Evolutionary conservation across 306 rosid genomes (phyloP), one percentile per base, ranked within the genome.

Genomic region (Fagus sylvatica): DNA sequence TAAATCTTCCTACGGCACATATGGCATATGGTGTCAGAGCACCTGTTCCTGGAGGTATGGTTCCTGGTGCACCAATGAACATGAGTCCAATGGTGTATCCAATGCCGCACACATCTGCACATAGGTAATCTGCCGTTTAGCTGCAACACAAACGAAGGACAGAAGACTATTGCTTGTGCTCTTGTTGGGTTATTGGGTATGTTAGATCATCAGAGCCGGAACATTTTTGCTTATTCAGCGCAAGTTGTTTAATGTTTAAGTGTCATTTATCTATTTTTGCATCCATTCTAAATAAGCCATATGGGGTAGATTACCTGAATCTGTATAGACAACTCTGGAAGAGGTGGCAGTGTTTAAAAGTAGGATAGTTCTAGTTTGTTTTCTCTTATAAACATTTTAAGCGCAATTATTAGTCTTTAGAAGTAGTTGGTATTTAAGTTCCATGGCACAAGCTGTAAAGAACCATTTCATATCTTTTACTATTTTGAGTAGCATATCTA

Each of bases 1-100:
- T 92, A 72, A 94, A 87, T 78, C 91, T 94, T 46, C 83, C 91
- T 19, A 71, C 81, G 19, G 72, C 88, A 68, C 98, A 92, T 74
- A 83, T 92, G 88, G 93, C 98, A 6, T 95, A 91, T 15, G 96
- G 92, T 42, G 88, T 94, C 43, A 84, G 91, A 69, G 96, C 92
- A 65, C 88, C 93, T 0, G 90, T 90, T 61, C 75, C 93, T 0
- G 93, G 94, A 75, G 78, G 84, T 1, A 82, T 93, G 39, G 96
- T 91, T 73, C 88, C 97, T 0, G 95, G 95, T 54, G 97, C 97
- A 54, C 91, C 95, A 2, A 75, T 91, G 89, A 92, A 73, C 84
- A 89, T 90, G 92, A 86, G 76, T 77, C 87, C 94, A 2, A 74
- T 94, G 88, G 60, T 96, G 16, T 95, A 92, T 71, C 90, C 92